Base-by-base conservation (phyloP, 805 yeast genomes). In the Maudiozyma barnettii region DNA sequence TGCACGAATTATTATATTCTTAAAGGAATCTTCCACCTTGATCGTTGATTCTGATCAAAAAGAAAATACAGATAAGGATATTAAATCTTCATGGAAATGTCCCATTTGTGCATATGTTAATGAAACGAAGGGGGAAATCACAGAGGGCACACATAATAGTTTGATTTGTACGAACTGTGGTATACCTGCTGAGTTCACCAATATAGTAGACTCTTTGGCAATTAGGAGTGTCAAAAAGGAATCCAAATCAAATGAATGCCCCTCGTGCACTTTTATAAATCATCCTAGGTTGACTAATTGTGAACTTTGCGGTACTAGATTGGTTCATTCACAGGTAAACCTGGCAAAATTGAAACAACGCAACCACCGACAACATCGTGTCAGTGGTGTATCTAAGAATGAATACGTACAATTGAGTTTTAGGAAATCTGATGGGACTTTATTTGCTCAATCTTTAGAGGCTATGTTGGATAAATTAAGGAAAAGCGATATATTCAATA, bases 221-320 rank as follows among this genome's bases (percentile, higher is more conserved):
- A 46, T 29, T 45, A 52, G 23, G 10, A 31, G 7, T 14, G 19
- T 37, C 18, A 10, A 10, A 31, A 38, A 9, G 13, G 19, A 22
- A n/a, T 13, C 35, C 21, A 39, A 26, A 3, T 54, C 45, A 22
- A 63, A 64, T 35, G 50, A 52, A 13, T 79, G 85, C 49, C 72
- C 78, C 3, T 61, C 69, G 12, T 86, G 95, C 55, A 86, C 98
- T 0, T 91, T 89, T 57, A 67, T 78, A 12, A 93, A 91, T 61
- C 96, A 90, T 62, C 84, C 89, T 0, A 78, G 85, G 2, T 70
- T 91, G 71, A 65, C 72, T 35, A 73, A 71, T 51, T 91, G 99
- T 64, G 99, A 91, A 63, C 75, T 93, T 59, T 91, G 98, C 67
- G 96, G 96, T 0, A 70, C 82, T 0, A 69, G 70, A 19, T 60